These are phyloP conservation scores for Acidiella bohemica DNA, from an alignment of 495 filamentous ascomycete species.

Conservation along the genomic window DNA sequence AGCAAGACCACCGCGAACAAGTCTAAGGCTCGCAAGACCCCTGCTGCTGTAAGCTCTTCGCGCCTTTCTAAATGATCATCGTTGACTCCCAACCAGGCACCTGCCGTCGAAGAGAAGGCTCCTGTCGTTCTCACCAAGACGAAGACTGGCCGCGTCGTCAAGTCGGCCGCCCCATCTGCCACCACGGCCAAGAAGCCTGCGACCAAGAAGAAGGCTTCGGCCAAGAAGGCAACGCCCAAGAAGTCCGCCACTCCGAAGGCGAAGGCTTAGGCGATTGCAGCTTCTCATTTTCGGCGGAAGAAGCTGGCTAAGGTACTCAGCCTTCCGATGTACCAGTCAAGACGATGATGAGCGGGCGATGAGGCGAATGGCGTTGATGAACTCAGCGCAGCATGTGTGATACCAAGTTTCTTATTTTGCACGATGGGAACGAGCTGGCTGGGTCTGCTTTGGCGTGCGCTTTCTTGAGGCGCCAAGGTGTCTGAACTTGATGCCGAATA, in stretches of 20 bases:
- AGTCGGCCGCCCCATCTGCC: constrained; percentile 55
- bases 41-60: constrained; percentile 29
- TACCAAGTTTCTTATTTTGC: no score
- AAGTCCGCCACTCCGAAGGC: constrained; percentile 22
- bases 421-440: neutral
- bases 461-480: no score
- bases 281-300: neutral
- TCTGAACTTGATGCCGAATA: no score
- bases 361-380: constrained; percentile 14
- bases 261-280: constrained; percentile 3
- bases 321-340: neutral
- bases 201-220: constrained; percentile 43
- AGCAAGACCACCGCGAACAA: constrained; percentile 35
- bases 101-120: constrained; percentile 60
- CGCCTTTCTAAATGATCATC: no score
- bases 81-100: no score
- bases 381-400: constrained; percentile 5
- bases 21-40: constrained; percentile 31
- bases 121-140: constrained; percentile 67
- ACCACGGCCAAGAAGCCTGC: constrained; percentile 31
- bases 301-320: neutral
- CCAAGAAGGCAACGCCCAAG: constrained; percentile 36
- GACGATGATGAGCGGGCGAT: neutral
- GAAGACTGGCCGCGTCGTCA: constrained; percentile 81
- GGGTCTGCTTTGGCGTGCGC: no score